Percentiles rank a stretch among this genome's conserved stretches.
Evolutionary conservation across 306 rosid genomes (phyloP).

Genomic region (Acmispon strigosus): DNA sequence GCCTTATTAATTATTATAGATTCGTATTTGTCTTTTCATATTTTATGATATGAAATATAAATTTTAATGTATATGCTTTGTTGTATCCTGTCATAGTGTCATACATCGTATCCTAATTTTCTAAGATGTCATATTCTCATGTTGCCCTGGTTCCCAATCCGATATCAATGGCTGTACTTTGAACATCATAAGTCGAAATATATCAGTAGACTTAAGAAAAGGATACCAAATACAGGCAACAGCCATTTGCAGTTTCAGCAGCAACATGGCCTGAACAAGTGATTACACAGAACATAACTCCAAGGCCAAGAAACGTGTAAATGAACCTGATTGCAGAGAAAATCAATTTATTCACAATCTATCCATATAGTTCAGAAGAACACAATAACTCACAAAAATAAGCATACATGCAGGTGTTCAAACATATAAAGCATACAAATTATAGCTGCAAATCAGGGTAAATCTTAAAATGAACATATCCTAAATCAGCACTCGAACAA

Average conservation of each 20-base stretch:
- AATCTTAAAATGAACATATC: not conserved
- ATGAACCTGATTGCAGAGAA: slow-evolving; percentile 61
- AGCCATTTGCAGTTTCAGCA: slow-evolving; percentile 71
- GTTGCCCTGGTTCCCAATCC: not conserved
- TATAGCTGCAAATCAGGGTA: not conserved
- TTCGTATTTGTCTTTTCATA: not conserved
- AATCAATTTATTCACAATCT: not conserved
- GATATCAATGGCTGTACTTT: not conserved
- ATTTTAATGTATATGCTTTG: not conserved
- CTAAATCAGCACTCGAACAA: not conserved
- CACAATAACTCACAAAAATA: not conserved
- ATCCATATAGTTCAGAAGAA: not conserved
- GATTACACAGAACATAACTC: slow-evolving; percentile 52
- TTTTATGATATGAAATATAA: not conserved
- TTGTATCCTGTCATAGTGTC: not conserved
- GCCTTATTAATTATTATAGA: not conserved
- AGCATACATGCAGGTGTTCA: not conserved
- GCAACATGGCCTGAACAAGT: slow-evolving; percentile 79
- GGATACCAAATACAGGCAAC: slow-evolving; percentile 84
- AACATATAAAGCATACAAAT: not conserved
- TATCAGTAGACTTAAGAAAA: slow-evolving; percentile 14
- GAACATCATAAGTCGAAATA: not conserved
- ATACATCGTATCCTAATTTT: not conserved
- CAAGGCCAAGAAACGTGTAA: slow-evolving; percentile 62
- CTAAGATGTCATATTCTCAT: not conserved